phyloP scores from a whole-genome alignment of 805 yeast genomes.

The Schwanniomyces sp. region DNA sequence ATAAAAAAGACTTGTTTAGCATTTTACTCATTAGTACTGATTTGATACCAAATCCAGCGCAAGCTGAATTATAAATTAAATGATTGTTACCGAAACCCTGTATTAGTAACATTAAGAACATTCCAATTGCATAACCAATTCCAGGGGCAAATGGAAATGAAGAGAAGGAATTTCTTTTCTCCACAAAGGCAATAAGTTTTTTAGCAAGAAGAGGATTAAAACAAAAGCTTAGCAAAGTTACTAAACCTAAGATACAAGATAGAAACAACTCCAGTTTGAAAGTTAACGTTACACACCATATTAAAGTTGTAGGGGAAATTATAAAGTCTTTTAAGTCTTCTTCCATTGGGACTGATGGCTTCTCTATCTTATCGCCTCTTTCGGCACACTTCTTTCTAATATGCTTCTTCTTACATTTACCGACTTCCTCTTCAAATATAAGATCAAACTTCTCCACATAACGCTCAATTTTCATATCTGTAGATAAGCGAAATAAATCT shows the following conservation, averaged over 20 bases:
- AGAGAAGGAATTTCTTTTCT: slow-evolving; percentile 17
- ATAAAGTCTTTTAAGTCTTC: slow-evolving; percentile 26
- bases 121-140: slow-evolving; percentile 35
- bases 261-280: slow-evolving; percentile 19
- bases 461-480: slow-evolving; percentile 27
- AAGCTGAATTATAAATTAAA: slow-evolving; percentile 55
- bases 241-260: background rate
- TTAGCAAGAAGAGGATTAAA: slow-evolving; percentile 24
- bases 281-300: slow-evolving; percentile 20
- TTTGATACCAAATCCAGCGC: slow-evolving; percentile 64
- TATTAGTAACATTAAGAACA: slow-evolving; percentile 11
- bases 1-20: slow-evolving; percentile 60
- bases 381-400: slow-evolving; percentile 20
- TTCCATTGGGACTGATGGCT: slow-evolving; percentile 12
- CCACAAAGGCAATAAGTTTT: slow-evolving; percentile 31
- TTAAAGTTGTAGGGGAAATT: slow-evolving; percentile 16
- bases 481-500: slow-evolving; percentile 46
- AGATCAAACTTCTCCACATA: slow-evolving; percentile 13
- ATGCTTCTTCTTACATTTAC: slow-evolving; percentile 8
- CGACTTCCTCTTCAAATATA: background rate
- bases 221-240: slow-evolving; percentile 5
- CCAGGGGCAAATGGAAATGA: slow-evolving; percentile 21
- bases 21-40: slow-evolving; percentile 66
- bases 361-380: slow-evolving; percentile 19
- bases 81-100: slow-evolving; percentile 45